phyloP scores from a whole-genome alignment of 2,329 filamentous ascomycete genomes.

The Arthrinium phaeospermum region DNA sequence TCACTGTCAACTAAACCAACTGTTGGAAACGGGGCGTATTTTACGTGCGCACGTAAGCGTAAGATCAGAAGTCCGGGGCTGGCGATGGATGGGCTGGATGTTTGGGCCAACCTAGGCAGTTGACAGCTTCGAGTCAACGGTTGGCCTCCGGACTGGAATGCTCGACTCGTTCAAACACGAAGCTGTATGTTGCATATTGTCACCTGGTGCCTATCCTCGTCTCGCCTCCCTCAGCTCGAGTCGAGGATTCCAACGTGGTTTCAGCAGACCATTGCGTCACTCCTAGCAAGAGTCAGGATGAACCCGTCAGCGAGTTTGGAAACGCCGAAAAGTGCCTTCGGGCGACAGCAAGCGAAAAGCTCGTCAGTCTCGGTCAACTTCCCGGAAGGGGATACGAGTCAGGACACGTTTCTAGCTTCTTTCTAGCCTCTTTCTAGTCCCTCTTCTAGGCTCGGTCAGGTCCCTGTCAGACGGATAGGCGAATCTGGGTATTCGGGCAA shows the following conservation, averaged over 20 bases:
- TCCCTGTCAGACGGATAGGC: neutral
- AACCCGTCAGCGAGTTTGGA: neutral
- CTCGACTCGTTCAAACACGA: neutral
- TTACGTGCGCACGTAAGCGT: neutral
- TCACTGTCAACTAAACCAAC: neutral
- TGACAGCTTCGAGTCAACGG: neutral
- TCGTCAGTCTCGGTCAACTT: neutral
- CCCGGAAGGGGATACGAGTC: neutral
- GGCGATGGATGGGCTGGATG: neutral
- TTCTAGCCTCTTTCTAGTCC: slow-evolving; percentile 10
- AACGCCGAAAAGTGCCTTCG: neutral
- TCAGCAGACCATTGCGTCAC: neutral
- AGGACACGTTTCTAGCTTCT: slow-evolving; percentile 6
- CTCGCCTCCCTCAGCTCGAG: neutral
- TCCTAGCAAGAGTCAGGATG: neutral
- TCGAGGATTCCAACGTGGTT: neutral
- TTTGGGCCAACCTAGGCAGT: neutral
- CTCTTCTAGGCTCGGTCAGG: neutral
- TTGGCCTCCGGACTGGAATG: neutral
- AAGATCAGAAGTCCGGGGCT: slow-evolving; percentile 4
- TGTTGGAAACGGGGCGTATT: neutral
- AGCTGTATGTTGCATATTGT: neutral
- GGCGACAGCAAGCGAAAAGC: neutral
- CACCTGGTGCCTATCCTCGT: neutral
- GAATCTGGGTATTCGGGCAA: slow-evolving; percentile 16